Evolutionary conservation across 2,329 filamentous ascomycete genomes (phyloP).

Genomic region (Diplocarpon rosae): DNA sequence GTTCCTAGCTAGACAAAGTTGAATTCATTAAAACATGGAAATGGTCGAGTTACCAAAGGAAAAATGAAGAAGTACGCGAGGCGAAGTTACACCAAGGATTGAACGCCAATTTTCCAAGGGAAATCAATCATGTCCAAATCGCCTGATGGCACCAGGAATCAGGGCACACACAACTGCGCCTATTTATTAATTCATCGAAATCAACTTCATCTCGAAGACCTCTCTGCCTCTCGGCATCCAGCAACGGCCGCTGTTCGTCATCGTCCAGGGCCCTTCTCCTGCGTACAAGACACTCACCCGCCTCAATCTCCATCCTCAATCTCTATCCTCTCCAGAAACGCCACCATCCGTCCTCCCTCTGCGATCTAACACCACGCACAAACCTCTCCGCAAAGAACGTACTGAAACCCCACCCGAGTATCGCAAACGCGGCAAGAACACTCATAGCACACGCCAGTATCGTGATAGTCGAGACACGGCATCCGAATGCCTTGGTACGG

Average conservation of each 20-base stretch:
- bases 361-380: background rate
- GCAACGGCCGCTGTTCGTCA: conserved; percentile 5
- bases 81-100: too few species aligned
- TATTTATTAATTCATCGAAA: too few species aligned
- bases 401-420: conserved; percentile 10
- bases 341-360: conserved; percentile 23
- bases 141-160: too few species aligned
- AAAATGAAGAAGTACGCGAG: too few species aligned
- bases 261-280: background rate
- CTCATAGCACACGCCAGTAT: conserved; percentile 28
- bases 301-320: conserved; percentile 10
- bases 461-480: conserved; percentile 34
- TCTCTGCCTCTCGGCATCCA: conserved; percentile 2
- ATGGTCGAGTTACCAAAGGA: too few species aligned
- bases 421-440: conserved; percentile 24
- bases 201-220: too few species aligned
- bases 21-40: too few species aligned
- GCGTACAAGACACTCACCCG: conserved; percentile 10
- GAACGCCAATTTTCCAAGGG: too few species aligned
- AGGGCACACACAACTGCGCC: too few species aligned
- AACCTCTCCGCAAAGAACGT: conserved; percentile 3
- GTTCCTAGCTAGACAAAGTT: background rate
- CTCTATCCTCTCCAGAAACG: conserved; percentile 22
- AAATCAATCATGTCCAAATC: too few species aligned
- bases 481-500: conserved; percentile 31